Evolutionary conservation across 805 yeast species (phyloP), one percentile per base, ranked within the genome.

Genomic region (Monosporozyma yasuniensis): DNA sequence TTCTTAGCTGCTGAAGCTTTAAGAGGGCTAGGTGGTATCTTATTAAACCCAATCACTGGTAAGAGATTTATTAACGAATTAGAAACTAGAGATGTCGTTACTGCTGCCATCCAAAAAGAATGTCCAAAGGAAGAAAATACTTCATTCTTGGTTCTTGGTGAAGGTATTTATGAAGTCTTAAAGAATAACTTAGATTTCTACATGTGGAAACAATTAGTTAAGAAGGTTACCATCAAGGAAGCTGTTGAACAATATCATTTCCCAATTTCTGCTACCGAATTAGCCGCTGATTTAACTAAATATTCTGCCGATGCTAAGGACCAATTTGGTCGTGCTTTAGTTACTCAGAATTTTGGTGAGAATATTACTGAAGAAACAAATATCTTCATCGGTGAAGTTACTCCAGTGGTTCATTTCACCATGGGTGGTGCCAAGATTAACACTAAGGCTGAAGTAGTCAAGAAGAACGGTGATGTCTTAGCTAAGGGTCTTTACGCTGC

Each of bases 371-470:
- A 51, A 3, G 56, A 59, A 8, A 61, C 73, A 0, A 52, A 52
- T 2, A 52, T 77, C 4, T 78, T 67, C 58, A 73, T 72, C 49
- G 83, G 81, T 4, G 69, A 75, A 46, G 70, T 78, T 4, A 80
- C 84, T 0, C 84, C 84, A 8, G 83, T 79, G 4, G 73, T 81
- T 35, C 87, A 81, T 61, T 81, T 79, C 63, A 78, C 86, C 8
- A 81, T 76, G 72, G 87, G 88, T 21, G 87, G 88, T 45, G 78
- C 79, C 4, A 73, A 74, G 61, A 77, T 80, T 50, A 72, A 79
- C 58, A 75, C 70, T 22, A 58, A 70, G 41, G 67, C 77, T 0
- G 73, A 73, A 50, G 79, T 78, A 1, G 45, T 73, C n/a, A 60
- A 56, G 23, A 57, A 64, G 41, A 56, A 67, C 30, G 65, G 61